Base-by-base conservation (phyloP, 768 basidiomycete genomes). In the Macrocybe gigantea region DNA sequence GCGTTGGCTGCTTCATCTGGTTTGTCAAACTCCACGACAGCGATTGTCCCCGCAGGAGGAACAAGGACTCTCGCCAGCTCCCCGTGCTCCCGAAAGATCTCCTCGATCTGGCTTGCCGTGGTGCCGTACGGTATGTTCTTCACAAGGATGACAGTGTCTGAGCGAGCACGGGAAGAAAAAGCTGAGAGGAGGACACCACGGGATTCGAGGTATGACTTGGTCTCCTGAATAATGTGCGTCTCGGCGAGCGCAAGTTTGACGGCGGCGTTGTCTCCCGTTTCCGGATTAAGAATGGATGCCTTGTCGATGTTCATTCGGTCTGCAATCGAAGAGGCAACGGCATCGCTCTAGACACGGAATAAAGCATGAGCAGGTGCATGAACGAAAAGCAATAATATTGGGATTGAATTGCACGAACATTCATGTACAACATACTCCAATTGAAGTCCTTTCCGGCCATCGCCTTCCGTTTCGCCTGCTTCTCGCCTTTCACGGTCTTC, bases 111-210 rank as follows among this genome's bases (percentile, higher is more conserved):
- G 12, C 80, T 76, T 0, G 71, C 64, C 0, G 84, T 79, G 2
- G 93, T 95, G 5, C 89, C 92, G 58, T 88, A 95, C 0, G 96
- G 95, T 39, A 99, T 92, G 66, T 98, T 98, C 71, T 98, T 98
- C 53, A 97, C 88, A 12, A 99, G 77, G 52, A 98, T 83, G 33
- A 75, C 81, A 0, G 89, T 94, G 56, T 87, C 81, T 0, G 92
- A 94, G 10, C 80, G 74, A 3, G 68, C 68, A 9, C 65, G 65
- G 1, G 74, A 65, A 3, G 74, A 70, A 53, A 88, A 83, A 0
- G 81, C 71, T 2, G 78, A 72, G 1, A 88, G 64, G 13, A 81
- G 61, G 48, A 88, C 81, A 11, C 86, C 86, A 48, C 88, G 80
- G 2, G 78, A 74, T 60, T 93, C 90, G 12, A 97, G 79, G 64